A percentile compares a stretch with the other conserved stretches of the same genome.
Conservation (phyloP, 257 asterid genomes). For the Handroanthus guayacan region DNA sequence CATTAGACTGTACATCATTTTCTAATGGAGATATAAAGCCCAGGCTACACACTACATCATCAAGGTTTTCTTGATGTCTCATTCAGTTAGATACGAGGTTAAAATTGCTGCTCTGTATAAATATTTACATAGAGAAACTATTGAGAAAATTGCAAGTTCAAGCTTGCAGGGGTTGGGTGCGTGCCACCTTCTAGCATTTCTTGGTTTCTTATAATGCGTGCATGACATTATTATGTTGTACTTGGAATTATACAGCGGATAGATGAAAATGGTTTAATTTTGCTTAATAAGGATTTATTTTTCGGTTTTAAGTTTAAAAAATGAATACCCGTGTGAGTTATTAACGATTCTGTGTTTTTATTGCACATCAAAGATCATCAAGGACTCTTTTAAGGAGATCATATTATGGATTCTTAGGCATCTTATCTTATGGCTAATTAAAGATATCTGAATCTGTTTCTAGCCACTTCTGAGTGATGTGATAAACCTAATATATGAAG, state of each 20-base stretch:
- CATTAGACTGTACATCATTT: slow-evolving; percentile 15
- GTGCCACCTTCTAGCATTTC: not conserved
- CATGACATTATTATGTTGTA: not conserved
- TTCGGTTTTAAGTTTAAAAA: not conserved
- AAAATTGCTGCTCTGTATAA: slow-evolving; percentile 11
- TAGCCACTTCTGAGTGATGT: not conserved
- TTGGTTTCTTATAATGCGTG: not conserved
- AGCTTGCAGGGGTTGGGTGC: not conserved
- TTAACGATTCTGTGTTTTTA: not conserved
- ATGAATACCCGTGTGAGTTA: not conserved
- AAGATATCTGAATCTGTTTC: slow-evolving; percentile 20
- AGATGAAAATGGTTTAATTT: not conserved
- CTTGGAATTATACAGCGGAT: not conserved
- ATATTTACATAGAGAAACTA: not conserved
- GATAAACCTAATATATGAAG: slow-evolving; percentile 5
- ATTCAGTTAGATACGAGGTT: slow-evolving; percentile 3
- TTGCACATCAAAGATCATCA: not conserved
- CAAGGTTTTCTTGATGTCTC: slow-evolving; percentile 15
- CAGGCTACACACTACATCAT: slow-evolving; percentile 8
- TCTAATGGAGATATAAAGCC: slow-evolving; percentile 14
- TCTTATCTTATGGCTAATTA: slow-evolving; percentile 1
- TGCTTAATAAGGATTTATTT: not conserved
- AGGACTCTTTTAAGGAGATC: slow-evolving; percentile 3
- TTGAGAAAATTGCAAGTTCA: not conserved
- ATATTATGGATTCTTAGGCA: slow-evolving; percentile 9